Percentiles rank a stretch among this genome's conserved stretches.
Conservation (phyloP, 202 grass and related monocot species). For the Bolboschoenoplectus hybrid region DNA sequence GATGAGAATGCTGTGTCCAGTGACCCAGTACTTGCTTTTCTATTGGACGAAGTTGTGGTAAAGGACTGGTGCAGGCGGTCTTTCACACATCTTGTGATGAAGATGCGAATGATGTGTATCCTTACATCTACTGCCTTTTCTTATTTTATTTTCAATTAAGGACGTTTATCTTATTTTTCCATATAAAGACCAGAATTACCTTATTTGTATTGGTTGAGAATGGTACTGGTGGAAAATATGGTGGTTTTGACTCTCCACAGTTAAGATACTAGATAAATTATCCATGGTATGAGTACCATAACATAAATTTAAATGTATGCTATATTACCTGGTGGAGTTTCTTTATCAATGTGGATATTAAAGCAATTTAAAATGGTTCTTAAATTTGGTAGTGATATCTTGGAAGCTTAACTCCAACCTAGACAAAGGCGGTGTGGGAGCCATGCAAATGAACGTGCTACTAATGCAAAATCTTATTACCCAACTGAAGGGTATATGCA, state of each 20-base stretch:
- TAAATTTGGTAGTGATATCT: slow-evolving; percentile 29
- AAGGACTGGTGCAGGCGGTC: slow-evolving; percentile 95
- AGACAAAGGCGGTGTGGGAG: slow-evolving; percentile 60
- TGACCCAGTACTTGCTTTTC: slow-evolving; percentile 95
- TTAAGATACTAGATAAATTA: background rate
- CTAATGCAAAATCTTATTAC: slow-evolving; percentile 74
- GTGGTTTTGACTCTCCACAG: background rate
- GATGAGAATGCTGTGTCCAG: slow-evolving; percentile 96
- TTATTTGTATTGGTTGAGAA: slow-evolving; percentile 6
- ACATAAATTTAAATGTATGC: slow-evolving; percentile 38
- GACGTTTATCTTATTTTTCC: background rate
- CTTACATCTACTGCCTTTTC: slow-evolving; percentile 31
- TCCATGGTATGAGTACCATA: background rate
- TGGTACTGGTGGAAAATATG: slow-evolving; percentile 3
- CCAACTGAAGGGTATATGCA: slow-evolving; percentile 77
- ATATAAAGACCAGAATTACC: background rate
- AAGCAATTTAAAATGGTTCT: slow-evolving; percentile 36
- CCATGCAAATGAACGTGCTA: slow-evolving; percentile 58
- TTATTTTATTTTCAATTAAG: background rate
- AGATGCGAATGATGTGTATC: slow-evolving; percentile 72
- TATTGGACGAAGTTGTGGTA: slow-evolving; percentile 97
- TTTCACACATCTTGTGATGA: slow-evolving; percentile 54
- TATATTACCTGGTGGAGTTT: background rate
- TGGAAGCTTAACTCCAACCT: slow-evolving; percentile 55
- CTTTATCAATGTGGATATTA: background rate